phyloP scores from a whole-genome alignment of 2,329 filamentous ascomycete species.

The Lasiodiplodia hormozganensis region DNA sequence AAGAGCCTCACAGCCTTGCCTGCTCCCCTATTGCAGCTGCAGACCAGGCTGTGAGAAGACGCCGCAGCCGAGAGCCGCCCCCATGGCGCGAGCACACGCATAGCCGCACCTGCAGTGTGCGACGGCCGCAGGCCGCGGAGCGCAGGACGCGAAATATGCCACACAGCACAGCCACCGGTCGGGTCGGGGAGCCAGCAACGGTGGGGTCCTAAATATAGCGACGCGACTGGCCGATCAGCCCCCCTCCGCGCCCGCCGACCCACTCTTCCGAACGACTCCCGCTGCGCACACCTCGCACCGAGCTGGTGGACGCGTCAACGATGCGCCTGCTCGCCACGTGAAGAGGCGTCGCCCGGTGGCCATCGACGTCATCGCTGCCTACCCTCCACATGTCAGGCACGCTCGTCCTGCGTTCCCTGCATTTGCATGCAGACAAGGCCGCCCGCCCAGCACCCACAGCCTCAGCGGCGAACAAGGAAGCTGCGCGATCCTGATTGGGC shows the following conservation, averaged over 20 bases:
- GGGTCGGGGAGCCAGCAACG: not conserved
- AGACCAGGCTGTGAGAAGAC: constrained; percentile 6
- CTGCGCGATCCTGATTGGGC: constrained; percentile 5
- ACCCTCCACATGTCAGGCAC: constrained; percentile 2
- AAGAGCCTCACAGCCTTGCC: constrained; percentile 8
- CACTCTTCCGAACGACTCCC: not conserved
- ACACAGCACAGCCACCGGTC: constrained; percentile 21
- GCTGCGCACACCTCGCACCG: not conserved
- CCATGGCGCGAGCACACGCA: constrained; percentile 1
- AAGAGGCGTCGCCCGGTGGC: not conserved
- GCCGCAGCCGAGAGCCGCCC: constrained; percentile 2
- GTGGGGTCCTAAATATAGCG: constrained; percentile 23
- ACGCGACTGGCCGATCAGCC: not conserved
- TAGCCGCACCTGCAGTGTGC: not conserved
- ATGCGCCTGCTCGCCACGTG: constrained; percentile 18
- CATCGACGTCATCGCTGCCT: constrained; percentile 3
- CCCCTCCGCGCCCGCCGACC: not conserved
- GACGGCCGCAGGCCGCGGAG: not conserved
- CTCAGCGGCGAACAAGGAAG: constrained; percentile 18
- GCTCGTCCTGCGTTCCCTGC: constrained; percentile 6
- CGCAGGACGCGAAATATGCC: not conserved
- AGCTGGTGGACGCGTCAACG: constrained; percentile 7
- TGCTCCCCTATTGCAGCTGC: constrained; percentile 4
- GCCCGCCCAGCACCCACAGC: constrained; percentile 17
- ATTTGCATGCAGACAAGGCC: constrained; percentile 5